Conservation (phyloP, 2,329 filamentous ascomycete genomes). For the Penicillium oxalicum region DNA sequence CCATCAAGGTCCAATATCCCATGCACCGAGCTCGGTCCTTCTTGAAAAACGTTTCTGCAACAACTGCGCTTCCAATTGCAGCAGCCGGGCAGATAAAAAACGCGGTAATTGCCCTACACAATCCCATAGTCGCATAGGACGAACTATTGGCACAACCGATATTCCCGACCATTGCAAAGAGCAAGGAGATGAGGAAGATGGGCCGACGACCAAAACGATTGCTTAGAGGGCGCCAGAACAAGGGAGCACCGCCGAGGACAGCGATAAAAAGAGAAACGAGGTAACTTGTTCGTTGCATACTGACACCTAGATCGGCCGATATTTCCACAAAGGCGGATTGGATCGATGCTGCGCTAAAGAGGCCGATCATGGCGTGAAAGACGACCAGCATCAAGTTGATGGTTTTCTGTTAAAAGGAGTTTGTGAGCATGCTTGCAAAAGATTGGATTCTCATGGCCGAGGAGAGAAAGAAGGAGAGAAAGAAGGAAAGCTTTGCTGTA, state of each 20-base stretch:
- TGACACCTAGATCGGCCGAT: constrained; percentile 44
- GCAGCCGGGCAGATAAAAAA: constrained; percentile 51
- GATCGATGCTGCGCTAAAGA: constrained; percentile 49
- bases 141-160: constrained; percentile 48
- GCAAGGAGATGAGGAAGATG: constrained; percentile 48
- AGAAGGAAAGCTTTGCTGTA: constrained; percentile 11
- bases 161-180: constrained; percentile 45
- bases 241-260: constrained; percentile 47
- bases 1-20: constrained; percentile 50
- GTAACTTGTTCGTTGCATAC: constrained; percentile 47
- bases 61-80: constrained; percentile 50
- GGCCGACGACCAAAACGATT: constrained; percentile 50
- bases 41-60: constrained; percentile 52
- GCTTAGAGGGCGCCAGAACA: constrained; percentile 51
- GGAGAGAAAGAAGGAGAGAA: neutral
- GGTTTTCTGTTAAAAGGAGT: constrained; percentile 14
- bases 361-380: constrained; percentile 48
- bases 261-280: constrained; percentile 50
- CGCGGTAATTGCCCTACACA: constrained; percentile 45
- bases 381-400: constrained; percentile 47
- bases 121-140: constrained; percentile 45
- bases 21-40: constrained; percentile 48
- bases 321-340: constrained; percentile 51
- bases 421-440: neutral
- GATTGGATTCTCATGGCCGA: neutral